phyloP scores from a whole-genome alignment of 2,329 filamentous ascomycete species.

The Monosporascus ibericus region DNA sequence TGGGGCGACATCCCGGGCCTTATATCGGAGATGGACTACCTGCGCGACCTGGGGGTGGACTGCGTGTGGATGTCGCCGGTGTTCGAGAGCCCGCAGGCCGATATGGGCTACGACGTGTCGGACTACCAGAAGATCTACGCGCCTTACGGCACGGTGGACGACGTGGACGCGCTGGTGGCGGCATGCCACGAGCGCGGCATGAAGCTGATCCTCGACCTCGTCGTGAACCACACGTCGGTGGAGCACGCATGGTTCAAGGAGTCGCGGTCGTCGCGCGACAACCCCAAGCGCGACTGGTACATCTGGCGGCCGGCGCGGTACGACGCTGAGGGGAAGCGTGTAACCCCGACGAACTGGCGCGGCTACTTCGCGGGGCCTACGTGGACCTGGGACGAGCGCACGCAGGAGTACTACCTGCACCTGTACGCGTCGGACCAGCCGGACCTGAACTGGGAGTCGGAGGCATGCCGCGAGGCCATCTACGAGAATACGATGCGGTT shows the following conservation, averaged over 20 bases:
- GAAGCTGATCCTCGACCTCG: slow-evolving; percentile 65
- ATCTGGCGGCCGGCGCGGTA: slow-evolving; percentile 57
- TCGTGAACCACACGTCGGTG: slow-evolving; percentile 62
- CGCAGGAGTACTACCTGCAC: slow-evolving; percentile 49
- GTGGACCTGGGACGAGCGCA: slow-evolving; percentile 46
- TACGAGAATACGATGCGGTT: slow-evolving; percentile 63
- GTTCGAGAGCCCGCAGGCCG: slow-evolving; percentile 52
- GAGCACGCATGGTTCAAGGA: slow-evolving; percentile 55
- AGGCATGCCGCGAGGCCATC: slow-evolving; percentile 58
- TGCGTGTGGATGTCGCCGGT: slow-evolving; percentile 54
- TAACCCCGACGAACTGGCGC: slow-evolving; percentile 54
- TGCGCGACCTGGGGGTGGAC: slow-evolving; percentile 55
- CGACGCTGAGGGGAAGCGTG: slow-evolving; percentile 43
- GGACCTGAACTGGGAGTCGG: slow-evolving; percentile 72
- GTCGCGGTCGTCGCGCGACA: slow-evolving; percentile 42
- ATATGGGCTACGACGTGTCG: slow-evolving; percentile 70
- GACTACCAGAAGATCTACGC: slow-evolving; percentile 63
- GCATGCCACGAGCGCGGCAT: slow-evolving; percentile 54
- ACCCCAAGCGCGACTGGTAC: slow-evolving; percentile 55
- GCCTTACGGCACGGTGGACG: slow-evolving; percentile 59
- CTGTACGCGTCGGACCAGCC: slow-evolving; percentile 67
- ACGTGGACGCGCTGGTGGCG: slow-evolving; percentile 58
- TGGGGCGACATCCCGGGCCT: slow-evolving; percentile 62
- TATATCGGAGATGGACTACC: slow-evolving; percentile 58
- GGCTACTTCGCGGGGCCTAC: slow-evolving; percentile 41